phyloP scores from a whole-genome alignment of 2,329 filamentous ascomycete species.

The Trichoderma guizhouense region DNA sequence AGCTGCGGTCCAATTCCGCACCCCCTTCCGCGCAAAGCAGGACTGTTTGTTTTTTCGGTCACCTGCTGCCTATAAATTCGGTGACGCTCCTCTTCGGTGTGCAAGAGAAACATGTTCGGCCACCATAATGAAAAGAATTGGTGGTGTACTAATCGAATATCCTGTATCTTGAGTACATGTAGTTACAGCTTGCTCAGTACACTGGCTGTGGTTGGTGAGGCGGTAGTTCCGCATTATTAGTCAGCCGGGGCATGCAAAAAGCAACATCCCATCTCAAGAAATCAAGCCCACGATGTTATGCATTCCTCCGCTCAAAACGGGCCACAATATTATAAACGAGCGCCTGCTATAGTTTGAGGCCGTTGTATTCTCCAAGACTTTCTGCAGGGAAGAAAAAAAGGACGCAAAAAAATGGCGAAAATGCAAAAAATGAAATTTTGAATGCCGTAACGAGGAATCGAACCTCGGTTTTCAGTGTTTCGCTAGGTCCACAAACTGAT shows the following conservation, averaged over 20 bases:
- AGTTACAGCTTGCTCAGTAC: neutral
- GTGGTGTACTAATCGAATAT: neutral
- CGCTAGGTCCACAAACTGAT: constrained; percentile 15
- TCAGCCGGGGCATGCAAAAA: neutral
- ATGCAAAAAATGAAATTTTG: neutral
- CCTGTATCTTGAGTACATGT: neutral
- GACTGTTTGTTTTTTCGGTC: neutral
- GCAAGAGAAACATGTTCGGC: neutral
- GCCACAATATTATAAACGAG: neutral
- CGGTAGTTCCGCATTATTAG: neutral
- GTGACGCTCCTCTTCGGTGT: neutral
- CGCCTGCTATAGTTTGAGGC: neutral
- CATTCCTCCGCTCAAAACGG: neutral
- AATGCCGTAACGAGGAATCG: constrained; percentile 19
- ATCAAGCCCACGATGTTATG: neutral
- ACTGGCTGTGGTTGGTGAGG: neutral
- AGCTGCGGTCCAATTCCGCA: neutral
- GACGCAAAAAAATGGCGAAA: neutral
- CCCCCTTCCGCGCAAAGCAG: neutral
- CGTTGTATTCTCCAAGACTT: neutral
- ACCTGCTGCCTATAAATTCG: neutral
- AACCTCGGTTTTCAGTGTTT: constrained; percentile 20
- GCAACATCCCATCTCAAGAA: neutral
- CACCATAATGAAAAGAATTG: neutral
- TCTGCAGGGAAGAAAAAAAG: neutral